These are phyloP conservation scores for Cyclocybe cylindracea DNA, from an alignment of 768 basidiomycete species.

Conservation along the genomic window DNA sequence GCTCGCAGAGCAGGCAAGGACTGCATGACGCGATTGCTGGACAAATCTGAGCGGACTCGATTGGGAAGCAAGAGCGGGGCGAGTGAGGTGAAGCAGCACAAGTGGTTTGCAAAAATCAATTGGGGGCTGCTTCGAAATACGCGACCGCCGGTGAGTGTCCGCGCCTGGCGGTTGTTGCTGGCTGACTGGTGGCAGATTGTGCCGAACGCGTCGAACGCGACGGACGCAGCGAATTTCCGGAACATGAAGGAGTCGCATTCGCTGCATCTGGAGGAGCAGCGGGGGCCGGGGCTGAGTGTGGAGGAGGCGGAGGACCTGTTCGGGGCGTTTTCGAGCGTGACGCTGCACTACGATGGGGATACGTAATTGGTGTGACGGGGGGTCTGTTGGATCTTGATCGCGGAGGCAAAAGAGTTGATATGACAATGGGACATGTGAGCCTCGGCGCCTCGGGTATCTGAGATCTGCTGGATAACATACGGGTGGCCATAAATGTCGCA, in stretches of 20 bases:
- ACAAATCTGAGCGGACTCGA: constrained; percentile 88
- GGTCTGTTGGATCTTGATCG: constrained; percentile 18
- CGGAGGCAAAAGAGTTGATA: constrained; percentile 26
- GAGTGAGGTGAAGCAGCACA: constrained; percentile 98
- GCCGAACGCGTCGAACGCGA: constrained; percentile 73
- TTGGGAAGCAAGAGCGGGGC: constrained; percentile 93
- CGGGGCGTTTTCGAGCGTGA: constrained; percentile 88
- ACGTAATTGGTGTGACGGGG: constrained; percentile 10
- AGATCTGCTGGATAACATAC: constrained; percentile 28
- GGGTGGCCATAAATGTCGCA: constrained; percentile 12
- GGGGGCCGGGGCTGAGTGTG: constrained; percentile 40
- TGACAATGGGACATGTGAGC: constrained; percentile 23
- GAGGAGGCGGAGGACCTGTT: constrained; percentile 63
- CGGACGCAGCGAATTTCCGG: constrained; percentile 89
- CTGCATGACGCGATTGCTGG: constrained; percentile 80
- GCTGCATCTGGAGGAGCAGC: constrained; percentile 80
- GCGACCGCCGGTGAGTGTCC: constrained; percentile 82
- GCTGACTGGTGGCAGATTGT: constrained; percentile 61
- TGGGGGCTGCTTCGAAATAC: constrained; percentile 95
- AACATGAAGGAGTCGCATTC: constrained; percentile 88
- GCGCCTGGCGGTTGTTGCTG: too few relatives aligned
- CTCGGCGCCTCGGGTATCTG: constrained; percentile 45
- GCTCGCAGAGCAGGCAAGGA: constrained; percentile 79
- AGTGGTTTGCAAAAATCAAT: constrained; percentile 95
- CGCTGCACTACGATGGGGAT: constrained; percentile 83